Conservation (phyloP, 768 basidiomycete genomes). For the Astraeus odoratus region DNA sequence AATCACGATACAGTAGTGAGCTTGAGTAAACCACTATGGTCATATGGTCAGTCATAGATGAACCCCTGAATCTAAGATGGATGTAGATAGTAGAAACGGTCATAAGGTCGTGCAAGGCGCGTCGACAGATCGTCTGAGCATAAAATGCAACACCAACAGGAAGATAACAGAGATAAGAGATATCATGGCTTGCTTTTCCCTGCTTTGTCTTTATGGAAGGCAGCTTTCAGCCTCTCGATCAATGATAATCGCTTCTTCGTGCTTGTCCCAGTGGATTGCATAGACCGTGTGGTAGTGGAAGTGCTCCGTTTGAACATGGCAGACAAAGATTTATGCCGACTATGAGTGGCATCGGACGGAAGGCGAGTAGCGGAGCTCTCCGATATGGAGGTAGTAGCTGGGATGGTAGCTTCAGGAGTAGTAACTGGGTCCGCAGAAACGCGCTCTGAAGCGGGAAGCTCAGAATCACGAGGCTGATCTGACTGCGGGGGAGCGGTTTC, state of each 20-base stretch:
- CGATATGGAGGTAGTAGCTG: too few relatives aligned
- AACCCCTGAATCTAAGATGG: neutral
- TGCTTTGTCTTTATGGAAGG: slow-evolving; percentile 47
- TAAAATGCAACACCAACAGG: neutral
- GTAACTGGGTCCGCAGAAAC: too few relatives aligned
- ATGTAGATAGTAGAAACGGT: neutral
- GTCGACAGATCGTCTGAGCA: neutral
- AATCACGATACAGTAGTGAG: too few relatives aligned
- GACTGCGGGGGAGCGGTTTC: too few relatives aligned
- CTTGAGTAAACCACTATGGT: too few relatives aligned
- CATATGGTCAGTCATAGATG: too few relatives aligned
- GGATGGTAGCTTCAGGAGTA: too few relatives aligned
- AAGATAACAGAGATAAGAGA: slow-evolving; percentile 2
- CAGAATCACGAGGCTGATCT: too few relatives aligned
- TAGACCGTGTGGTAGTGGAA: slow-evolving; percentile 23
- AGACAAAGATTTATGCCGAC: neutral
- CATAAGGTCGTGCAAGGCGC: neutral
- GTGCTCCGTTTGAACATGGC: slow-evolving; percentile 1
- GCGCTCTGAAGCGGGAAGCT: too few relatives aligned
- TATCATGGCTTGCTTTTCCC: slow-evolving; percentile 28
- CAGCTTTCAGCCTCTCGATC: slow-evolving; percentile 44
- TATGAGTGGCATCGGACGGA: neutral
- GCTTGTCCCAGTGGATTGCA: slow-evolving; percentile 29
- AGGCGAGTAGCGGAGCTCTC: too few relatives aligned
- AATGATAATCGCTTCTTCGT: slow-evolving; percentile 48